phyloP scores from a whole-genome alignment of 2,329 filamentous ascomycete species.

The Sporothrix curviconia region DNA sequence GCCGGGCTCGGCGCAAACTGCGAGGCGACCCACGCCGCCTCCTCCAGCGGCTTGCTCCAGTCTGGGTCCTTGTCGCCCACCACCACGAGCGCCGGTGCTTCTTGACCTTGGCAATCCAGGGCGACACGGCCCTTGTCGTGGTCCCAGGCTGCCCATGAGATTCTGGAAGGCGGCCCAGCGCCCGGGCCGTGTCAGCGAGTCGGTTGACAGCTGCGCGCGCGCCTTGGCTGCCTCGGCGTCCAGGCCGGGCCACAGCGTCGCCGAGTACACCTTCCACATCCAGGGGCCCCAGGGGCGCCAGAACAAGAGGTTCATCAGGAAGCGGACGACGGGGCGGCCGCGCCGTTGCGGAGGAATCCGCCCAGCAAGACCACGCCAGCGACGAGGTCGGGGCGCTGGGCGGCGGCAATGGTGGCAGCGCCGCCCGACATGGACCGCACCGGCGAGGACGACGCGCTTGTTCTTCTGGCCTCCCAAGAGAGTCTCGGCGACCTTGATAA shows the following conservation, averaged over 20 bases:
- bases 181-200: constrained; percentile 11
- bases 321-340: background rate
- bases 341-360: constrained; percentile 17
- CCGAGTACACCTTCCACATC: constrained; percentile 16
- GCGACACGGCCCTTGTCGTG: constrained; percentile 17
- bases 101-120: constrained; percentile 11
- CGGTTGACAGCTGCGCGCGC: constrained; percentile 12
- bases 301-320: constrained; percentile 10
- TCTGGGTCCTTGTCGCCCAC: constrained; percentile 21
- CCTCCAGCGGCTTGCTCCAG: constrained; percentile 18
- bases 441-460: constrained; percentile 15
- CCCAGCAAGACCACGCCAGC: constrained; percentile 19
- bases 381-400: constrained; percentile 16
- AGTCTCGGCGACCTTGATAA: constrained; percentile 13
- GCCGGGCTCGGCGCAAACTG: constrained; percentile 14
- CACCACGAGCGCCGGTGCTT: constrained; percentile 19
- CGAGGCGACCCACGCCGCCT: constrained; percentile 20
- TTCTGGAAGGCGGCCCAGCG: constrained; percentile 19
- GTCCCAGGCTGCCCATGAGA: background rate
- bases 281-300: constrained; percentile 19
- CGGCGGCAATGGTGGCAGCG: constrained; percentile 18
- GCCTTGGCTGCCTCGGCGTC: constrained; percentile 3
- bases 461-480: background rate
- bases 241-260: constrained; percentile 20
- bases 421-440: constrained; percentile 19